These are phyloP conservation scores for Coemansia sp. DNA, from an alignment of 192 early-diverging fungal species.

Conservation along the genomic window DNA sequence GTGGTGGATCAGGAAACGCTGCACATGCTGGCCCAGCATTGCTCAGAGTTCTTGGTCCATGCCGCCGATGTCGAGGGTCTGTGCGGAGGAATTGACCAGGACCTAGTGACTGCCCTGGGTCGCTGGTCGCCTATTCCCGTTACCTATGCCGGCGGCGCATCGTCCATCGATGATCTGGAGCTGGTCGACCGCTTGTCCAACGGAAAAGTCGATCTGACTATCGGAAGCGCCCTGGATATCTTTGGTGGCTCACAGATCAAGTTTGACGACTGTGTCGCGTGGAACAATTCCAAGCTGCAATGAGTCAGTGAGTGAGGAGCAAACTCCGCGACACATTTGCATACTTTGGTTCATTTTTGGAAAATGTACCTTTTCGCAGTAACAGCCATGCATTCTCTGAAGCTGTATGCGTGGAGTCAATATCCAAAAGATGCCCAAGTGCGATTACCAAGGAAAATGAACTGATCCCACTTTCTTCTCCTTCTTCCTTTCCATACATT, in stretches of 20 bases:
- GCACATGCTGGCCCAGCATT: conserved; percentile 58
- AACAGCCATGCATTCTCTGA: not conserved
- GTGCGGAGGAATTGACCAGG: conserved; percentile 88
- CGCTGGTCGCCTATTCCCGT: conserved; percentile 85
- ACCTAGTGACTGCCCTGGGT: conserved; percentile 77
- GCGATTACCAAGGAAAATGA: too few relatives aligned
- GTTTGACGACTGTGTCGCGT: conserved; percentile 77
- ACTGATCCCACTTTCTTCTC: too few relatives aligned
- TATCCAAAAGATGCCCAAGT: not conserved
- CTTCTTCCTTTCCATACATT: not conserved
- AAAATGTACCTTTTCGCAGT: conserved; percentile 1
- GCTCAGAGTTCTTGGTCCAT: conserved; percentile 94
- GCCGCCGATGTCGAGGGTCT: conserved; percentile 98
- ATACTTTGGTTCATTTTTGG: too few relatives aligned
- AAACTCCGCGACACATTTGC: too few relatives aligned
- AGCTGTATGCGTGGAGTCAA: not conserved
- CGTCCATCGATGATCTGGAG: conserved; percentile 66
- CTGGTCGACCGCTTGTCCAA: conserved; percentile 77
- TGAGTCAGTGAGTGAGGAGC: too few relatives aligned
- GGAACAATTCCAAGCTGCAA: conserved; percentile 62
- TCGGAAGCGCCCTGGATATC: conserved; percentile 95
- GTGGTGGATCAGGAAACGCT: conserved; percentile 66
- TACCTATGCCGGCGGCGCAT: conserved; percentile 90
- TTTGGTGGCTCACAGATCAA: conserved; percentile 87
- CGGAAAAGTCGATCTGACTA: conserved; percentile 89